Base-by-base conservation (phyloP, 1,139 yeast species). In the Suhomyces bolitotheri region DNA sequence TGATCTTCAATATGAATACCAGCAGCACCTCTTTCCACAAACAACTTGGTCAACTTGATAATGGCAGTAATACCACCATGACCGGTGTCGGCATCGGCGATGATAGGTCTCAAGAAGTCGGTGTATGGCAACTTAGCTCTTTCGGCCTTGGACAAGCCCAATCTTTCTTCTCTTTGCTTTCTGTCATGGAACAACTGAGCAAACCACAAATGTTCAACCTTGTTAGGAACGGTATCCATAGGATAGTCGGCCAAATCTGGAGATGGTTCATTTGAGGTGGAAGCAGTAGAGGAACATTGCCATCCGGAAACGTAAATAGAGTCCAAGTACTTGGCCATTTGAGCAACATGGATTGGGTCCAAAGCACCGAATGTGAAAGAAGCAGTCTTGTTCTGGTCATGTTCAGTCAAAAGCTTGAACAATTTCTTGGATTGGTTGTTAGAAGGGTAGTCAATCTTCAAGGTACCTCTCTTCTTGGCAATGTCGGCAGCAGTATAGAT, bases 231-330 rank as follows among this genome's bases (percentile, higher is more conserved):
- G 27, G 98, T 92, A 67, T 92, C 97, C 85, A 84, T 85, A 39
- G 97, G 97, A 67, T 92, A 92, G 66, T 92, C 98, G 42, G 97
- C 98, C 59, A 92, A 78, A 74, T 92, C 98, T 42, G 97, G 97
- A 27, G 95, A 87, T 31, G 97, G 97, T 68, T 90, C 97, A 62
- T 92, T 90, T 27, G 96, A 86, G 32, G 96, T 86, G 17, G 97
- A 90, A 38, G 97, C 97, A 34, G 97, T 90, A 22, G 97, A 88
- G 35, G 97, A 89, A 64, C 96, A 89, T 71, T 92, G 97, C 98
- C 98, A 90, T 40, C 98, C 98, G 32, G 96, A 85, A 49, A 90
- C 95, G 64, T 92, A 90, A 53, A 92, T 78, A 16, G 95, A 78
- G 65, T 90, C 98, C 57, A 90, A 74, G 69, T 88, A 87, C 65